A percentile compares a stretch with the other conserved stretches of the same genome.
Evolutionary conservation across 805 yeast genomes (phyloP).

Genomic region (Maudiozyma saulgeensis): DNA sequence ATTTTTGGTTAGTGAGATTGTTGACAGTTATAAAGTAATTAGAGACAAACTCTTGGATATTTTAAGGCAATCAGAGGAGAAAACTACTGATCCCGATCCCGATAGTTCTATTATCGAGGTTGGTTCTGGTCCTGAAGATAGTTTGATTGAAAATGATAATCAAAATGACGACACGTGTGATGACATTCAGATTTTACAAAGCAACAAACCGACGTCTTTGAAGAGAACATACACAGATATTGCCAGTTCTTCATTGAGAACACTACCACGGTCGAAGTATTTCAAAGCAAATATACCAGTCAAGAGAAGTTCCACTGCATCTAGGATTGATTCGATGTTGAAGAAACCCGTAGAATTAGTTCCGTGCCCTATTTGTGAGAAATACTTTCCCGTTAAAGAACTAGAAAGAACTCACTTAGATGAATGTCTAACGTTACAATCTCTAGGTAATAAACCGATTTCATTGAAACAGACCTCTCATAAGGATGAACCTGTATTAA

Average conservation of each 20-base stretch:
- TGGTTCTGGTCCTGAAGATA: conserved; percentile 20
- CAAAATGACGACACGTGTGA: conserved; percentile 15
- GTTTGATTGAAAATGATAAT: conserved; percentile 8
- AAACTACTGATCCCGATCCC: background rate
- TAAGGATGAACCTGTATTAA: background rate
- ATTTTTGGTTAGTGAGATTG: conserved; percentile 61
- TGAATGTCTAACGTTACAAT: conserved; percentile 37
- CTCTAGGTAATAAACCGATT: conserved; percentile 7
- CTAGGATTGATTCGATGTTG: conserved; percentile 10
- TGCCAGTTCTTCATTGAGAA: background rate
- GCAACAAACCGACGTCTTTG: conserved; percentile 14
- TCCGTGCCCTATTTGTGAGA: conserved; percentile 60
- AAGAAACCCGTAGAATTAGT: conserved; percentile 25
- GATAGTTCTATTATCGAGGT: conserved; percentile 21
- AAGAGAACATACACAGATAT: conserved; percentile 3
- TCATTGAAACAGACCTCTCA: background rate
- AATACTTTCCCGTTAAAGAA: conserved; percentile 42
- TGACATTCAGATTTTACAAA: conserved; percentile 25
- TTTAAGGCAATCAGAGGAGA: background rate
- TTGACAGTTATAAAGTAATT: conserved; percentile 39
- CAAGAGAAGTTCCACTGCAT: conserved; percentile 3
- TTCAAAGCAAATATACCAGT: background rate
- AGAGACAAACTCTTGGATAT: conserved; percentile 19
- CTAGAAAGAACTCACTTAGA: conserved; percentile 56
- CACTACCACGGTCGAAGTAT: background rate